These are phyloP conservation scores for Nigrospora sphaerica DNA, from an alignment of 2,329 filamentous ascomycete genomes.

Conservation along the genomic window DNA sequence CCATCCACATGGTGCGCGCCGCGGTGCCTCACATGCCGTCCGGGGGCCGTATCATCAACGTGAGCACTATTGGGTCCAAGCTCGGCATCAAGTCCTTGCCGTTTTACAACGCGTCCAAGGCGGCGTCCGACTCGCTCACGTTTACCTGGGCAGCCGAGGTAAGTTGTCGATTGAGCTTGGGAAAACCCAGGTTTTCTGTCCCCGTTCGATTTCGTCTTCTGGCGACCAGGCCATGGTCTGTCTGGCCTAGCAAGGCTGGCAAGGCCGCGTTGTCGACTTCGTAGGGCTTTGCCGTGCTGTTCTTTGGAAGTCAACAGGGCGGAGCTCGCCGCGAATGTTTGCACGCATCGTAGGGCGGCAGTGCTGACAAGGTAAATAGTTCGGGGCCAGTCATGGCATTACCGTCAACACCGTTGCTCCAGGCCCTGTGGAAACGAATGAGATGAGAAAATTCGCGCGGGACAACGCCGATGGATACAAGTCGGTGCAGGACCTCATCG, in stretches of 20 bases:
- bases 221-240: too few species aligned
- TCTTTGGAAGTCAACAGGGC: too few species aligned
- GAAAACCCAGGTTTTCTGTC: too few species aligned
- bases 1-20: conserved; percentile 18
- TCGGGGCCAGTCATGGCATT: conserved; percentile 11
- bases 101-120: conserved; percentile 10
- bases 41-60: conserved; percentile 27
- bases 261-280: too few species aligned
- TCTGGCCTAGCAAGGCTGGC: too few species aligned
- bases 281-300: too few species aligned
- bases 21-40: conserved; percentile 19
- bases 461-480: conserved; percentile 4
- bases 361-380: conserved; percentile 2
- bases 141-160: conserved; percentile 9
- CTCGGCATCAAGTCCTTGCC: neutral
- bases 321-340: too few species aligned
- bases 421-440: conserved; percentile 10
- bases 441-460: conserved; percentile 1
- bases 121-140: conserved; percentile 8
- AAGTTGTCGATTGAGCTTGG: neutral
- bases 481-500: conserved; percentile 1
- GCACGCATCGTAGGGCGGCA: too few species aligned
- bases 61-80: conserved; percentile 21
- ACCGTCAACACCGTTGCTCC: conserved; percentile 12
- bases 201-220: too few species aligned